Evolutionary conservation across 768 basidiomycete species (phyloP).

Genomic region (Holtermanniella nyarrowii): DNA sequence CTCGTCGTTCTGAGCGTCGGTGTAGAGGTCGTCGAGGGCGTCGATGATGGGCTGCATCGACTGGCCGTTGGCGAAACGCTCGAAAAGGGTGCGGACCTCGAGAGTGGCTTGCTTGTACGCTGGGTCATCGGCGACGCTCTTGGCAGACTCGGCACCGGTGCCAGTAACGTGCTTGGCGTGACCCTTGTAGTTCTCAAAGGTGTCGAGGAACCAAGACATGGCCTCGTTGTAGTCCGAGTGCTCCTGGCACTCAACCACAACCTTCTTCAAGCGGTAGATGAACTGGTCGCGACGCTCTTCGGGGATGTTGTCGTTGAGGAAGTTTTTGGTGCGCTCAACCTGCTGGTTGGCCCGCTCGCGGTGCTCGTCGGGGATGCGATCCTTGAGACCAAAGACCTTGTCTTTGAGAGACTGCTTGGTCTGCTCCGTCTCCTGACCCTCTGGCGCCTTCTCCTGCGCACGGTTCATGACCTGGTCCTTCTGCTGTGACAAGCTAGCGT

Average conservation of each 20-base stretch:
- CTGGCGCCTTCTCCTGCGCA: conserved; percentile 31
- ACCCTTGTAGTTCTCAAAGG: conserved; percentile 43
- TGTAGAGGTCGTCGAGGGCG: conserved; percentile 59
- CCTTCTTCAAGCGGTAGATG: conserved; percentile 88
- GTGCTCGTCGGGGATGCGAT: conserved; percentile 60
- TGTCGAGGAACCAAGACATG: conserved; percentile 45
- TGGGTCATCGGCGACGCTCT: conserved; percentile 46
- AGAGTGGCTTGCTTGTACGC: conserved; percentile 49
- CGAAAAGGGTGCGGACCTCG: conserved; percentile 70
- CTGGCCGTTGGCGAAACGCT: conserved; percentile 74
- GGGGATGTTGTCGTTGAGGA: conserved; percentile 76
- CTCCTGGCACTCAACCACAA: conserved; percentile 82
- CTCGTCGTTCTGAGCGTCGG: conserved; percentile 63
- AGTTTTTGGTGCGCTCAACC: conserved; percentile 53
- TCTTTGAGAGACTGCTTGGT: conserved; percentile 31
- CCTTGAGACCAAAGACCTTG: conserved; percentile 42
- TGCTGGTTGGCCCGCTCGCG: conserved; percentile 51
- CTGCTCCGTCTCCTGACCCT: conserved; percentile 20
- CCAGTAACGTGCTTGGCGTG: conserved; percentile 46
- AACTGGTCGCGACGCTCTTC: conserved; percentile 83
- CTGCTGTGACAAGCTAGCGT: conserved; percentile 28
- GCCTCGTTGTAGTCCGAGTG: conserved; percentile 78
- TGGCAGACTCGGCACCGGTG: conserved; percentile 40
- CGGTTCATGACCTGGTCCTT: conserved; percentile 28
- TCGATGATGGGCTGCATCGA: conserved; percentile 60